phyloP scores from a whole-genome alignment of 78 protist genomes.

The Anaeramoeba flamelloides region DNA sequence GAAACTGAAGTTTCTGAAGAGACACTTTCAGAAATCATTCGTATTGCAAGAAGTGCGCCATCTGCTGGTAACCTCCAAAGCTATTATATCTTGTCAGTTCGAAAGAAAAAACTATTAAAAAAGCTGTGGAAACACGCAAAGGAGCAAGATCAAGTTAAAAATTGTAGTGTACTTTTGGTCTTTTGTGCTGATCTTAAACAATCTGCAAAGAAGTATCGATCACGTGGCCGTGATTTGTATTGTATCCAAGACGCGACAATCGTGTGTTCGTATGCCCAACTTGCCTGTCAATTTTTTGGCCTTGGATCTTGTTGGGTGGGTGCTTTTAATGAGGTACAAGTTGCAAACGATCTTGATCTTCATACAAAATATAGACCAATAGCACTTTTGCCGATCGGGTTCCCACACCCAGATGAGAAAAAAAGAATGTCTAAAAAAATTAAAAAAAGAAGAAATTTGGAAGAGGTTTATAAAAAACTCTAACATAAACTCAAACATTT shows the following conservation, averaged over 20 bases:
- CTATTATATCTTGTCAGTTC: not conserved
- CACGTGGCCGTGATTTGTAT: not conserved
- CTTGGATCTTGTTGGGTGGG: not conserved
- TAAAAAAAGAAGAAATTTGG: too few species aligned
- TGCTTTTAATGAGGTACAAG: too few species aligned
- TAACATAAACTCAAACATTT: too few species aligned
- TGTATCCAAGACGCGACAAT: not conserved
- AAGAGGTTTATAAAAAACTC: too few species aligned
- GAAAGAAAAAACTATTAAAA: not conserved
- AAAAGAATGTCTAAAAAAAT: too few species aligned
- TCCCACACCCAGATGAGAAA: too few species aligned
- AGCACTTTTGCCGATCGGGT: too few species aligned
- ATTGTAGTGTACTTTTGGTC: not conserved
- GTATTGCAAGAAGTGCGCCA: not conserved
- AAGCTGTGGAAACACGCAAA: not conserved
- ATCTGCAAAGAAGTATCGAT: not conserved
- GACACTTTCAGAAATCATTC: not conserved
- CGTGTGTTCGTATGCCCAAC: not conserved
- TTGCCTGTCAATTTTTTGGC: not conserved
- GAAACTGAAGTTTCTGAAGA: not conserved
- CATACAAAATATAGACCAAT: too few species aligned
- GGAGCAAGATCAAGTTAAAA: not conserved
- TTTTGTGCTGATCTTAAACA: not conserved
- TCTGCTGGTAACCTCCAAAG: not conserved
- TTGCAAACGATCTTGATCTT: too few species aligned